Base-by-base conservation (phyloP, 345 rosid genomes). In the Eutrema japonicum region DNA sequence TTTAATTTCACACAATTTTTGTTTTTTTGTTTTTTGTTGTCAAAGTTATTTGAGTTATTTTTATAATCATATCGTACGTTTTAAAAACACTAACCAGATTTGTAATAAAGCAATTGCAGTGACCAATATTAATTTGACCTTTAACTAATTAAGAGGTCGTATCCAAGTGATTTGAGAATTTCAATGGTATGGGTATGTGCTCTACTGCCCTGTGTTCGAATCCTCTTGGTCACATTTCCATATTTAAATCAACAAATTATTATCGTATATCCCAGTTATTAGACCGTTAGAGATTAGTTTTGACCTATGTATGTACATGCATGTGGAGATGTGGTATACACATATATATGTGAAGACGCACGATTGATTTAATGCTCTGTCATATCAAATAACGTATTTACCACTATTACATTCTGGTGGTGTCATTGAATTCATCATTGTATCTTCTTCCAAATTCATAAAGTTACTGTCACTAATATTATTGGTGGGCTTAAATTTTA, bases 391-490 rank as follows among this genome's bases (percentile, higher is more conserved):
- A 70, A 77, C 75, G 72, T 77, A 77, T 70, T 64, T 56, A 48
- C 71, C 41, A 64, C 71, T 49, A 64, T 57, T 77, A 47, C 43
- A 57, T 70, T 62, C 62, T 56, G 72, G 67, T 64, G 76, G 75
- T 70, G 72, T 77, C 80, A 64, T 57, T 77, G 71, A 70, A 77
- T 67, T 56, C 80, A 77, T 77, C 80, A 77, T 77, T 70, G 51
- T 64, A 48, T 77, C 67, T 64, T 70, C 71, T 56, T 77, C 71
- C 71, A 55, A 29, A 5, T 63, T 68, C 70, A 69, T 76, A 76
- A 69, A 69, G 75, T 69, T 70, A 56, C 80, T 70, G 76, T 64
- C 80, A 70, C 65, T 64, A 22, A 49, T 30, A 33, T 37, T 46
- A 69, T 47, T 36, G 65, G 71, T 54, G 70, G 75, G 14, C 13